Conservation (phyloP, 2,329 filamentous ascomycete genomes). For the Diaporthe australafricana region DNA sequence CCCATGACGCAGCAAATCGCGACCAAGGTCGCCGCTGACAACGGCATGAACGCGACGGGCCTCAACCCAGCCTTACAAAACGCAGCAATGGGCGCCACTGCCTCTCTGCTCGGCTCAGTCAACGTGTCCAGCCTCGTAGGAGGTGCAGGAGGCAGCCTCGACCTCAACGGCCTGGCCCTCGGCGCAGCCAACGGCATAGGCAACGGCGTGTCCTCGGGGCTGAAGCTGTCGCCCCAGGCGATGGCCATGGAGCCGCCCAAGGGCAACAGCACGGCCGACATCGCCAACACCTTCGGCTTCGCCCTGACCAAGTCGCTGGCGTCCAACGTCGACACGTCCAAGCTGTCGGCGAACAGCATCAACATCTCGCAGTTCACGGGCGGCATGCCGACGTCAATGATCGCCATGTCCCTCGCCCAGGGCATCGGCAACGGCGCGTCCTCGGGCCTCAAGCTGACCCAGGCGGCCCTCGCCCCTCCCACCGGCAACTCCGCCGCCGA, state of each 20-base stretch:
- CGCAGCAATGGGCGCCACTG: constrained; percentile 44
- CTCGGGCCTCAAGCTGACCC: constrained; percentile 36
- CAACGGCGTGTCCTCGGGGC: constrained; percentile 37
- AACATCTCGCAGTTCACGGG: background rate
- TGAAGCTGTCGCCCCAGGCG: constrained; percentile 32
- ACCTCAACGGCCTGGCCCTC: constrained; percentile 5
- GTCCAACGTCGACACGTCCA: constrained; percentile 38
- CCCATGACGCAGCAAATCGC: constrained; percentile 37
- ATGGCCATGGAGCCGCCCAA: constrained; percentile 21
- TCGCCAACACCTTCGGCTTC: constrained; percentile 45
- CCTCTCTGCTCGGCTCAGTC: constrained; percentile 44
- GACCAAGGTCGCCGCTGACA: constrained; percentile 41
- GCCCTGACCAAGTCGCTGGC: constrained; percentile 43
- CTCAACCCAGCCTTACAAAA: constrained; percentile 47
- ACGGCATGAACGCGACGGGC: constrained; percentile 45
- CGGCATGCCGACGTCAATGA: background rate
- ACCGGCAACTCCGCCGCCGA: constrained; percentile 16
- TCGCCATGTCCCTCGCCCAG: constrained; percentile 17
- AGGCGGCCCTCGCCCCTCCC: constrained; percentile 19
- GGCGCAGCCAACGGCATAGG: constrained; percentile 35
- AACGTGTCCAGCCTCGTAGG: constrained; percentile 38
- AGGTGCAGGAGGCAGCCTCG: constrained; percentile 21
- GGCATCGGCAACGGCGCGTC: constrained; percentile 39
- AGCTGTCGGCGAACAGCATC: background rate
- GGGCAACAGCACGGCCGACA: constrained; percentile 33